Evolutionary conservation across 2,329 filamentous ascomycete species (phyloP).

Genomic region (Ophiobolus disseminans): DNA sequence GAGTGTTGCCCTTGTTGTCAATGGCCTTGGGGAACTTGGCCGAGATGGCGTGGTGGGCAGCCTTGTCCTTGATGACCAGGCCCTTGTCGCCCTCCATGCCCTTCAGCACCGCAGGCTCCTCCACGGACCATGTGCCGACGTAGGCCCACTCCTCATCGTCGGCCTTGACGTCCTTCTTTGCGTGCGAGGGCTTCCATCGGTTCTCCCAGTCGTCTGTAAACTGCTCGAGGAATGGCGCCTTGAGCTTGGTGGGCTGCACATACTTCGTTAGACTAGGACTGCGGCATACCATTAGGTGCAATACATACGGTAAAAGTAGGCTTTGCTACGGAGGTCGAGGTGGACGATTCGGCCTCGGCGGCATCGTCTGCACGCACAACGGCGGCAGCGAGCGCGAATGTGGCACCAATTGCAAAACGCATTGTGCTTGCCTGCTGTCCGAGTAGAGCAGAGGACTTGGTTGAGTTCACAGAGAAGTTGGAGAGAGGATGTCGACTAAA

Average conservation of each 20-base stretch:
- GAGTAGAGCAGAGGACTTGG: constrained; percentile 39
- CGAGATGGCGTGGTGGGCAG: constrained; percentile 98
- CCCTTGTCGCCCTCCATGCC: constrained; percentile 95
- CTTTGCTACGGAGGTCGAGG: constrained; percentile 68
- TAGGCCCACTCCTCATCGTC: constrained; percentile 93
- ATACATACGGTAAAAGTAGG: constrained; percentile 86
- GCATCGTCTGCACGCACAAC: constrained; percentile 72
- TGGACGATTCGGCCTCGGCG: constrained; percentile 59
- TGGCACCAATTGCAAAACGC: constrained; percentile 75
- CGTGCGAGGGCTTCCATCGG: constrained; percentile 92
- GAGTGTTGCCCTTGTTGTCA: constrained; percentile 94
- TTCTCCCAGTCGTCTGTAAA: constrained; percentile 96
- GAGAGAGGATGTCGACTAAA: constrained; percentile 19
- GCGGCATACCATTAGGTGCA: background rate
- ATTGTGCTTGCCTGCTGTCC: constrained; percentile 46
- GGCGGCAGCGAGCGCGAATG: constrained; percentile 72
- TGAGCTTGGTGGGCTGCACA: constrained; percentile 80
- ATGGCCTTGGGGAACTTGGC: constrained; percentile 97
- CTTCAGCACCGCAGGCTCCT: constrained; percentile 89
- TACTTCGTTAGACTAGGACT: constrained; percentile 26
- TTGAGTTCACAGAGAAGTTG: constrained; percentile 20
- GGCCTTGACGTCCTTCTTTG: constrained; percentile 88
- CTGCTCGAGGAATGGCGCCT: constrained; percentile 96
- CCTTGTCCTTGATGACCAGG: constrained; percentile 96
- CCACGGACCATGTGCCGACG: constrained; percentile 93